phyloP scores from a whole-genome alignment of 2,329 filamentous ascomycete genomes.

The Cytospora piceicola region DNA sequence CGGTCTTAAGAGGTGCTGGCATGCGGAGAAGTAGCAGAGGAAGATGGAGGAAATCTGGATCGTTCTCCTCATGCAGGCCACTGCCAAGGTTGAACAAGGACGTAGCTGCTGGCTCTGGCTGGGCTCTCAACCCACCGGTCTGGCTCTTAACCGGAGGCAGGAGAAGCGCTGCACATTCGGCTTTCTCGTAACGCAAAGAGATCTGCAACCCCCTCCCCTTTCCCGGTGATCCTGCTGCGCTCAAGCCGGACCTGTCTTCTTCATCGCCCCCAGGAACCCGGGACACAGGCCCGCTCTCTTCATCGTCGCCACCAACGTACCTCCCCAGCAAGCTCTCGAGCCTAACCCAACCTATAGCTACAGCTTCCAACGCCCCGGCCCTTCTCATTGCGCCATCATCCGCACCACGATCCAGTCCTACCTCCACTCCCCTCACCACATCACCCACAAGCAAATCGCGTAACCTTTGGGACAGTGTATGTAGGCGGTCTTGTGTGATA shows the following conservation, averaged over 20 bases:
- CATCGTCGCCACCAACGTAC: constrained; percentile 35
- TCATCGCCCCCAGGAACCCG: constrained; percentile 21
- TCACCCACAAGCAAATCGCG: constrained; percentile 61
- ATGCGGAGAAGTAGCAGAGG: constrained; percentile 60
- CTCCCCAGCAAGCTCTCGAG: constrained; percentile 36
- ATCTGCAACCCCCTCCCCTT: constrained; percentile 47
- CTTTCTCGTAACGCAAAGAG: constrained; percentile 57
- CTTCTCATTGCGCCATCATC: constrained; percentile 46
- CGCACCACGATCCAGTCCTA: constrained; percentile 47
- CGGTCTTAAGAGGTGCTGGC: constrained; percentile 55
- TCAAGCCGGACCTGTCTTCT: constrained; percentile 7
- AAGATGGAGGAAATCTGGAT: constrained; percentile 48
- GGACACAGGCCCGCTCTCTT: background rate
- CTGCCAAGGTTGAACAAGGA: constrained; percentile 8
- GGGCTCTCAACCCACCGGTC: constrained; percentile 16
- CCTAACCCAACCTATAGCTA: constrained; percentile 53
- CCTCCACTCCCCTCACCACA: constrained; percentile 62
- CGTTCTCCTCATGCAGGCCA: constrained; percentile 13
- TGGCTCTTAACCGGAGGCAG: constrained; percentile 43
- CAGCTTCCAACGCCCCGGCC: constrained; percentile 50
- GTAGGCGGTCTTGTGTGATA: constrained; percentile 46
- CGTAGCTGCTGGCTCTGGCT: background rate
- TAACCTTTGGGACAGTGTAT: constrained; percentile 50
- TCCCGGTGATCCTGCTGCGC: constrained; percentile 27
- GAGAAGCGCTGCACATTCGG: constrained; percentile 54